A percentile compares a stretch with the other conserved stretches of the same genome.
phyloP scores from a whole-genome alignment of 352 stramenopile genomes.

The Discostella stelligera region DNA sequence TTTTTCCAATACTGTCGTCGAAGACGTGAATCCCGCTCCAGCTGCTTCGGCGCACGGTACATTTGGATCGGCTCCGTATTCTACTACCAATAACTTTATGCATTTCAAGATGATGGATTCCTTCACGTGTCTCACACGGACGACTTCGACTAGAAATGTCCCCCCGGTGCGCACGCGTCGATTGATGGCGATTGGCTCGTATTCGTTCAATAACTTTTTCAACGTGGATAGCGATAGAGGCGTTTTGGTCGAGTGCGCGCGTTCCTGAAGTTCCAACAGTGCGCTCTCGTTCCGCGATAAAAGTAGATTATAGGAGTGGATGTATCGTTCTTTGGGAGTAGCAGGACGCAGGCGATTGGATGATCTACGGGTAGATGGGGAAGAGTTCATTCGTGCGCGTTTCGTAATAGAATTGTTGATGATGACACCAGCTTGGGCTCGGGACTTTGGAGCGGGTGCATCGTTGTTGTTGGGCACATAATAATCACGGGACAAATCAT shows the following conservation, averaged over 20 bases:
- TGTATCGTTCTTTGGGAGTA: conserved; percentile 44
- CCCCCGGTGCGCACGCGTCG: conserved; percentile 57
- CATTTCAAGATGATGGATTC: conserved; percentile 68
- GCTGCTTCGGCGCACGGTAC: conserved; percentile 52
- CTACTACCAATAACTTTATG: conserved; percentile 68
- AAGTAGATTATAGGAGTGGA: conserved; percentile 42
- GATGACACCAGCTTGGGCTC: neutral
- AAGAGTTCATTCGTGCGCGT: neutral
- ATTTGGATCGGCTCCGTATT: conserved; percentile 59
- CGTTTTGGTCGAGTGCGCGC: conserved; percentile 40
- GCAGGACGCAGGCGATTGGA: conserved; percentile 26
- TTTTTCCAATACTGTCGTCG: conserved; percentile 2
- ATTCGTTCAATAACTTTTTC: conserved; percentile 58
- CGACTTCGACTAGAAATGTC: conserved; percentile 77
- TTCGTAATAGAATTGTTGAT: conserved; percentile 6
- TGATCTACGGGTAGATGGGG: conserved; percentile 28
- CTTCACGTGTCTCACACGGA: conserved; percentile 55
- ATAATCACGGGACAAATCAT: conserved; percentile 39
- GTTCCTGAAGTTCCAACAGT: conserved; percentile 36
- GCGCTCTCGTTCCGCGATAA: conserved; percentile 42
- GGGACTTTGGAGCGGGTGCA: neutral
- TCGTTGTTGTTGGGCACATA: conserved; percentile 11
- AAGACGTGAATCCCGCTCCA: neutral
- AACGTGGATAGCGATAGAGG: conserved; percentile 52
- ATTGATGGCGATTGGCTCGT: conserved; percentile 71